phyloP scores from a whole-genome alignment of 2,329 filamentous ascomycete genomes.

The Ilyonectria mors-panacis region DNA sequence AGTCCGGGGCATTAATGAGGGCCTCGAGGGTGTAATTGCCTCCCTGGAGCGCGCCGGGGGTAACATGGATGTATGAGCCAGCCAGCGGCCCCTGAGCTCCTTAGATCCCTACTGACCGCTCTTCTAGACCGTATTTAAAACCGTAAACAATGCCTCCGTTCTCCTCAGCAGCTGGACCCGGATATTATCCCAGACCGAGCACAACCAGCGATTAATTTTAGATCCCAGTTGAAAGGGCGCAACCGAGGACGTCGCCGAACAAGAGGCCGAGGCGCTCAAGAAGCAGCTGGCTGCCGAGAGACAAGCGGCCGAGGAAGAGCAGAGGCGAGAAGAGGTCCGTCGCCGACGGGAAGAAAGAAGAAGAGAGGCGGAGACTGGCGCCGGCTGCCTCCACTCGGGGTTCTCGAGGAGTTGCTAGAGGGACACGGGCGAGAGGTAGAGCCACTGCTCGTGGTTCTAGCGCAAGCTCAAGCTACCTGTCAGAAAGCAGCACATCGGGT shows the following conservation, averaged over 20 bases:
- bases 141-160: conserved; percentile 88
- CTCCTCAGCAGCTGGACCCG: conserved; percentile 96
- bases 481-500: conserved; percentile 47
- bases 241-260: conserved; percentile 86
- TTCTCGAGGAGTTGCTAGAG: conserved; percentile 50
- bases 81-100: conserved; percentile 4
- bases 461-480: conserved; percentile 46
- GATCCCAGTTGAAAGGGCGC: conserved; percentile 93
- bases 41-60: conserved; percentile 80
- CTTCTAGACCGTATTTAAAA: conserved; percentile 80
- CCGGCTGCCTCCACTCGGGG: conserved; percentile 49
- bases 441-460: conserved; percentile 44
- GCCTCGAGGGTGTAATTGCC: conserved; percentile 83
- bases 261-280: conserved; percentile 83
- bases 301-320: conserved; percentile 83
- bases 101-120: conserved; percentile 35
- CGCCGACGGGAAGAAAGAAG: conserved; percentile 76
- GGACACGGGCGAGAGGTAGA: conserved; percentile 50
- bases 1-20: conserved; percentile 87
- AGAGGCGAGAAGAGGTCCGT: conserved; percentile 79
- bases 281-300: conserved; percentile 85
- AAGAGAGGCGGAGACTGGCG: conserved; percentile 56
- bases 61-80: conserved; percentile 78
- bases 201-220: conserved; percentile 93
- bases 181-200: conserved; percentile 96